phyloP scores from a whole-genome alignment of 495 filamentous ascomycete genomes.

The Penicillium pancosmium region DNA sequence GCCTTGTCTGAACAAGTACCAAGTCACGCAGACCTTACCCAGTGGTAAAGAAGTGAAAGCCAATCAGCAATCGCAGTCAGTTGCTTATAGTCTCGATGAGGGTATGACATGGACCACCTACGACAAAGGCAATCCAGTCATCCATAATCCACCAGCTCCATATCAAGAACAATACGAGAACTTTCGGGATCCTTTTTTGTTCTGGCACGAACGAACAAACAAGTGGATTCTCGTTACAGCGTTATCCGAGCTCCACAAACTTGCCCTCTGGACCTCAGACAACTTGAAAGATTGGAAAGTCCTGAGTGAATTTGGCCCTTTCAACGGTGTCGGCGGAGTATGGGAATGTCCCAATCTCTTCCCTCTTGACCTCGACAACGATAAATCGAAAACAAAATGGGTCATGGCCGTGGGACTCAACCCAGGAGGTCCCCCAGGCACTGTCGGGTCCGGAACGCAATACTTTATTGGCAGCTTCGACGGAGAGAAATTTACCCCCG shows the following conservation, averaged over 20 bases:
- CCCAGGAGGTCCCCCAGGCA: constrained; percentile 57
- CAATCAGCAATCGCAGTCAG: constrained; percentile 53
- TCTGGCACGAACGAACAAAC: constrained; percentile 49
- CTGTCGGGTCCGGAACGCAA: constrained; percentile 42
- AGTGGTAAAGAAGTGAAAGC: constrained; percentile 32
- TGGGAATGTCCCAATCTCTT: constrained; percentile 63
- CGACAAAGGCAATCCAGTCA: constrained; percentile 56
- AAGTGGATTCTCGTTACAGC: constrained; percentile 55
- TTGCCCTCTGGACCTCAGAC: constrained; percentile 55
- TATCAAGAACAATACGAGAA: constrained; percentile 34
- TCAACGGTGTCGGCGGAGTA: constrained; percentile 54
- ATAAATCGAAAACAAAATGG: constrained; percentile 42
- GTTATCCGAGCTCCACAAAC: constrained; percentile 51
- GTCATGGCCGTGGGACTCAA: constrained; percentile 56
- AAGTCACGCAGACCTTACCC: constrained; percentile 22
- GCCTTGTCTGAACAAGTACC: constrained; percentile 20
- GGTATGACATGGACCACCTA: constrained; percentile 54
- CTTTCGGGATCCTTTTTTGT: constrained; percentile 62
- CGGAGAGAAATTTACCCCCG: constrained; percentile 35
- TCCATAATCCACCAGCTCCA: constrained; percentile 42
- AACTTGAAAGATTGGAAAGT: constrained; percentile 56
- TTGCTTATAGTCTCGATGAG: constrained; percentile 59
- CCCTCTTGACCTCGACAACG: constrained; percentile 31
- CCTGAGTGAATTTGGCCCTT: constrained; percentile 56
- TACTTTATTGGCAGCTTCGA: constrained; percentile 44